Evolutionary conservation across 345 rosid species (phyloP), one percentile per base, ranked within the genome.

Genomic region (Firmiana major): DNA sequence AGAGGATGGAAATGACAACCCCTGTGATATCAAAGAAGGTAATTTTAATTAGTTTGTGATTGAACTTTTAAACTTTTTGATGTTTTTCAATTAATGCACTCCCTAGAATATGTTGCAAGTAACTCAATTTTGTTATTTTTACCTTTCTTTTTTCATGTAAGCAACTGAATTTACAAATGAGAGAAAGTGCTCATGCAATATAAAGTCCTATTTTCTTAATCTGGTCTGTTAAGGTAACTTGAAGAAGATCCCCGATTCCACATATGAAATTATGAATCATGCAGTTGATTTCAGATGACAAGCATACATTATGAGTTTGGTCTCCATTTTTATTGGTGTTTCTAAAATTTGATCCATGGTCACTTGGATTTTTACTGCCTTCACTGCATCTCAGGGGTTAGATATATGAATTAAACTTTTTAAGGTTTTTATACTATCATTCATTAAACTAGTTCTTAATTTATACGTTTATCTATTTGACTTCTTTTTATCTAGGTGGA

Each of bases 1-100:
- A 91, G 78, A 90, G 80, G 78, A 94, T 91, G 98, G 94, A 91
- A 67, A 93, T 95, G 98, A 93, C 99, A 8, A 90, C 94, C 62
- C 97, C 99, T 19, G 99, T 95, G 28, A 88, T 91, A 69, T 88
- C 96, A 46, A 95, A 77, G 80, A 88, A 31, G 34, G 34, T 31
- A 31, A 80, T 54, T 51, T 80, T n/a, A 15, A 22, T 48, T 31
- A 31, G 73, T 48, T 22, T 24, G 72, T 1, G 34, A 59, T 34
- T 31, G 22, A 71, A 34, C 42, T 62, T 79, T 21, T 58, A 7
- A 9, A 17, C 49, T 12, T 34, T 54, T 28, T 1, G 21, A 13
- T n/a, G 22, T 42, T 60, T 28, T 6, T 9, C 43, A 36, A 0
- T 31, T 31, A 31, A 46, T 13, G 9, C 11, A 34, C 43, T 22